These are phyloP conservation scores for Phytopythium montanum DNA, from an alignment of 352 stramenopile genomes.

Conservation along the genomic window DNA sequence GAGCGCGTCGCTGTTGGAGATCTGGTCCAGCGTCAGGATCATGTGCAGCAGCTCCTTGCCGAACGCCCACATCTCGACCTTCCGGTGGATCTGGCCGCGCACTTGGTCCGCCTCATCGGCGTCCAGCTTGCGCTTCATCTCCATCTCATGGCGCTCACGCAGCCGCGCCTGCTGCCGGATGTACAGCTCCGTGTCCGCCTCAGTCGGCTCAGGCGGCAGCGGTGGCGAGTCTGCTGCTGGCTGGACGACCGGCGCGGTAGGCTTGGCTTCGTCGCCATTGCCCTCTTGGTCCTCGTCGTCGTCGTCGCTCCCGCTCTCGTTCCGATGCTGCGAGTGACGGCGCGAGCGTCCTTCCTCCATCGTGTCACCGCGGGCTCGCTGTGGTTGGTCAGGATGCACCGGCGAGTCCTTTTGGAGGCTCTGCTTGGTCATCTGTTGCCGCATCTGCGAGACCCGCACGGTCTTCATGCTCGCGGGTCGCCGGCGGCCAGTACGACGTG, in stretches of 20 bases:
- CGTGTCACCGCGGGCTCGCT: slow-evolving; percentile 21
- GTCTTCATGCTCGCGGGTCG: slow-evolving; percentile 80
- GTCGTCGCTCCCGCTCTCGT: slow-evolving; percentile 54
- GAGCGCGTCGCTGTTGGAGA: slow-evolving; percentile 67
- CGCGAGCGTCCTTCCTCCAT: slow-evolving; percentile 27
- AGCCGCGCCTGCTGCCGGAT: slow-evolving; percentile 77
- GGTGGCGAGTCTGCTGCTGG: slow-evolving; percentile 35
- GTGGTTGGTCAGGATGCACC: slow-evolving; percentile 6
- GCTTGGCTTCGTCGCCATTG: slow-evolving; percentile 23
- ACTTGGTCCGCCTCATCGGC: slow-evolving; percentile 78
- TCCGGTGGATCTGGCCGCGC: slow-evolving; percentile 66
- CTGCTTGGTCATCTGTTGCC: slow-evolving; percentile 79
- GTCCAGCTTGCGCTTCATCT: slow-evolving; percentile 79
- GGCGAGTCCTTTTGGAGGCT: slow-evolving; percentile 44
- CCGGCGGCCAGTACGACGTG: slow-evolving; percentile 55
- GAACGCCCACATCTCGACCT: slow-evolving; percentile 82
- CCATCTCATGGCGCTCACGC: slow-evolving; percentile 73
- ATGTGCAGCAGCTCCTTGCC: slow-evolving; percentile 80
- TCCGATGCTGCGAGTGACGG: slow-evolving; percentile 31
- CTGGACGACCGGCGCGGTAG: slow-evolving; percentile 4
- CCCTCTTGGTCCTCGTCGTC: slow-evolving; percentile 43
- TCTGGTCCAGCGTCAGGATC: slow-evolving; percentile 84
- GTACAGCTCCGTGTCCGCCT: slow-evolving; percentile 75
- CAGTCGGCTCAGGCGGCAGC: slow-evolving; percentile 62
- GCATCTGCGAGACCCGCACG: slow-evolving; percentile 80